Base-by-base conservation (phyloP, 768 basidiomycete species). In the Trametes sanguinea region DNA sequence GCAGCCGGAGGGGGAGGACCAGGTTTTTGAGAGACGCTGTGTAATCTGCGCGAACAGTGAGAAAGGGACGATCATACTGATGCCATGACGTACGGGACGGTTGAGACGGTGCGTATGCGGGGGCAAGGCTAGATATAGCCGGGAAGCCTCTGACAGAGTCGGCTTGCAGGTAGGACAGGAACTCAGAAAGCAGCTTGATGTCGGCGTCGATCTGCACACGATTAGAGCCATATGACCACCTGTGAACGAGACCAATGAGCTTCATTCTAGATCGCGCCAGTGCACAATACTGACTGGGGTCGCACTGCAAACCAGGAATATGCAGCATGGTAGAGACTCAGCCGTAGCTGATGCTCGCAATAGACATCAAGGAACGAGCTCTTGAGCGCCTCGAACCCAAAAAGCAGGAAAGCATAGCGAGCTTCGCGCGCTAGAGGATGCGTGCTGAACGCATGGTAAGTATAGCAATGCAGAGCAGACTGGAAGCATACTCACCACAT, bases 191-290 rank as follows among this genome's bases (percentile, higher is more conserved):
- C 0, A 96, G 80, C 73, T 89, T 93, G 68, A 95, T 84, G 71
- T 98, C 96, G 1, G 91, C 87, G 64, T 90, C 87, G 17, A 98
- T 79, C 75, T 98, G 95, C 5, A 94, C 86, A 2, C 94, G 87
- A 73, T 93, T 93, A 29, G 92, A 90, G n/a, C 96, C 97, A 72
- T 88, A 97, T 4, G 95, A 89, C 95, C 96, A 98, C 68, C 95
- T 98, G 68, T 1, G 14, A 39, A 3, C 50, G 40, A 6, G 30
- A 3, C 46, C 2, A 14, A 29, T 35, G 4, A 16, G 6, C 7
- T 9, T 27, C n/a, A 45, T 35, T 3, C 40, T 46, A 39, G 14
- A 39, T 13, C 8, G 6, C 9, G 17, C 13, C 45, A 33, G 39
- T 11, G 3, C 1, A 9, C 9, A 43, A 8, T 6, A 64, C 92